phyloP scores from a whole-genome alignment of 192 early-diverging fungal genomes.

The Umbelopsis sp. region DNA sequence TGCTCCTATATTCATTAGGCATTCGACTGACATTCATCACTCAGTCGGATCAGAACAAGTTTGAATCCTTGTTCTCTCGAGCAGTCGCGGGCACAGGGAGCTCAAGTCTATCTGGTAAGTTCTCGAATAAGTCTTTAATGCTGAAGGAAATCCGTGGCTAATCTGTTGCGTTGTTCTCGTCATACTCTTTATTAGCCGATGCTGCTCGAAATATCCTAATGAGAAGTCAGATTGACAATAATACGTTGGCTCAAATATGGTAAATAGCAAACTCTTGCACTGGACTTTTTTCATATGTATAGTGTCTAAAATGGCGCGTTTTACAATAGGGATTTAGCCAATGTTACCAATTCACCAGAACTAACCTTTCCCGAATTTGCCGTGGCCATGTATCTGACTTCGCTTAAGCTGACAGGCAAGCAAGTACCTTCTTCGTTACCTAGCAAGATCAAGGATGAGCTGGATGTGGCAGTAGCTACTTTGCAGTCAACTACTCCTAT shows the following conservation, averaged over 20 bases:
- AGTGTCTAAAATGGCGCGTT: not conserved
- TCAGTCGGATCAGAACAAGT: conserved; percentile 41
- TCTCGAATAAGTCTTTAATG: not conserved
- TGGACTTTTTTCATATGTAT: not conserved
- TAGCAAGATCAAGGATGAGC: conserved; percentile 52
- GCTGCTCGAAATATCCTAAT: conserved; percentile 41
- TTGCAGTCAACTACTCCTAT: conserved; percentile 24
- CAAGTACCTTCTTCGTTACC: conserved; percentile 55
- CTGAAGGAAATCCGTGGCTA: not conserved
- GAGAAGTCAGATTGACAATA: conserved; percentile 35
- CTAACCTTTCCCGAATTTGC: conserved; percentile 68
- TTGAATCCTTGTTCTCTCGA: conserved; percentile 40
- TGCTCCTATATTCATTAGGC: conserved; percentile 11
- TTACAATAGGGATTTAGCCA: conserved; percentile 57
- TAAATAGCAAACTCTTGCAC: conserved; percentile 3
- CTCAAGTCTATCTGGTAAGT: conserved; percentile 35
- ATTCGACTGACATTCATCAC: conserved; percentile 47
- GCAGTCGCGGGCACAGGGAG: conserved; percentile 19
- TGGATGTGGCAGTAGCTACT: conserved; percentile 31
- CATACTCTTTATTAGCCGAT: conserved; percentile 24
- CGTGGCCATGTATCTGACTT: conserved; percentile 68
- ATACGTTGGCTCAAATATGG: conserved; percentile 47
- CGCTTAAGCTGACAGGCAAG: conserved; percentile 56
- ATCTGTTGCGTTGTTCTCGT: not conserved
- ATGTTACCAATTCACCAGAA: conserved; percentile 48